Conservation (phyloP, 75 land plant genomes). For the Cunninghamia lanceolata region DNA sequence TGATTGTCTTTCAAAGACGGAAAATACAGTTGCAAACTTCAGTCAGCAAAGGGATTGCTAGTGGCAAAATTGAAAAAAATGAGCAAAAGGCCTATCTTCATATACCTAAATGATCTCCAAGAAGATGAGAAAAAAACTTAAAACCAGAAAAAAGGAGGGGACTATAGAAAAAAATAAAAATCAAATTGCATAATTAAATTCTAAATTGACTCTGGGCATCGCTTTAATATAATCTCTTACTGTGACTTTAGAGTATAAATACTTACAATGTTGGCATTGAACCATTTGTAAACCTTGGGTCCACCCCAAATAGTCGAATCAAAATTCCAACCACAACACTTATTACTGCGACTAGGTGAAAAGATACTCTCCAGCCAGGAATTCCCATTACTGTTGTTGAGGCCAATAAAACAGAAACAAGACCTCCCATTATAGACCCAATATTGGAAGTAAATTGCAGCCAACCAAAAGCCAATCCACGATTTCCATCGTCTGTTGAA, state of each 20-base stretch:
- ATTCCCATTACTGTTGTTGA: slow-evolving; percentile 56
- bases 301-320: slow-evolving; percentile 52
- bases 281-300: slow-evolving; percentile 44
- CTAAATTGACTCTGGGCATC: background rate
- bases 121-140: background rate
- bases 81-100: background rate
- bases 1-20: background rate
- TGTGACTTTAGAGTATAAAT: background rate
- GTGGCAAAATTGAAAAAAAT: background rate
- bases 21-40: background rate
- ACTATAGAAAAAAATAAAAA: background rate
- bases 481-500: slow-evolving; percentile 66
- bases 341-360: slow-evolving; percentile 59
- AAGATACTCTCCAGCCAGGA: slow-evolving; percentile 78
- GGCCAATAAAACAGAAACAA: slow-evolving; percentile 61
- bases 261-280: slow-evolving; percentile 6
- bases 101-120: background rate
- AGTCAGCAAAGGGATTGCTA: background rate
- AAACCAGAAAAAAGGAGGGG: background rate
- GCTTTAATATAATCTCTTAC: background rate
- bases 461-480: slow-evolving; percentile 89
- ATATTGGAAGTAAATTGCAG: slow-evolving; percentile 67
- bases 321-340: slow-evolving; percentile 65
- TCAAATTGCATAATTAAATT: background rate
- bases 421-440: slow-evolving; percentile 70